Base-by-base conservation (phyloP, 306 rosid species). In the Rosa rugosa region DNA sequence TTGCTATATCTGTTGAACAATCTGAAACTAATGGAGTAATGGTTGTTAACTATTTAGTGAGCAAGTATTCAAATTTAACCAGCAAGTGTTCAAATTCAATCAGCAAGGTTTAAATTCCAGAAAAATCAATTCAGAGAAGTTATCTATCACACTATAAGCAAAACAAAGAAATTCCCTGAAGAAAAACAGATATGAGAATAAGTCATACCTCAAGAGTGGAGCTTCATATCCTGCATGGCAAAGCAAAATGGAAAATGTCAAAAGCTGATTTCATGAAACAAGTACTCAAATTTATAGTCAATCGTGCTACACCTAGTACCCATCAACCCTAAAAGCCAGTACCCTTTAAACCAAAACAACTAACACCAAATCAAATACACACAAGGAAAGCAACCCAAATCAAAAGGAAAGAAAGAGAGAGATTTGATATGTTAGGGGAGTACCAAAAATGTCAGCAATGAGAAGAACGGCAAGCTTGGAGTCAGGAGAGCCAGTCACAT, bases 141-240 rank as follows among this genome's bases (percentile, higher is more conserved):
- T 6, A 23, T 71, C 44, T 13, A 14, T 18, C 38, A 46, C 6
- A 5, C 18, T 31, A 31, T 47, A 49, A 14, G 56, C 42, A 31
- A 72, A n/a, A 38, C 4, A 36, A 51, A 34, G 41, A 36, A 56
- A 56, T 45, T 14, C 23, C 25, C 44, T 5, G 50, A 0, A 8
- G 7, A 57, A 34, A 25, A 75, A 63, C 27, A 14, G 75, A 65
- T n/a, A 44, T 18, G 79, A 60, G 42, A 71, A 46, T 44, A 42
- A 41, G 62, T 22, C 75, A 41, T 83, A 93, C 94, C 97, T 93
- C 82, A 91, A 82, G 70, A 83, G 88, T 69, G 98, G 98, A 2
- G 97, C 93, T 82, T 93, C 92, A 86, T 83, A 88, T 45, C 98
- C 94, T 91, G 91, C 77, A 89, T 27, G 67, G 79, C 20, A 79